phyloP scores from a whole-genome alignment of 2,329 filamentous ascomycete species.

The Aspergillus hiratsukae region DNA sequence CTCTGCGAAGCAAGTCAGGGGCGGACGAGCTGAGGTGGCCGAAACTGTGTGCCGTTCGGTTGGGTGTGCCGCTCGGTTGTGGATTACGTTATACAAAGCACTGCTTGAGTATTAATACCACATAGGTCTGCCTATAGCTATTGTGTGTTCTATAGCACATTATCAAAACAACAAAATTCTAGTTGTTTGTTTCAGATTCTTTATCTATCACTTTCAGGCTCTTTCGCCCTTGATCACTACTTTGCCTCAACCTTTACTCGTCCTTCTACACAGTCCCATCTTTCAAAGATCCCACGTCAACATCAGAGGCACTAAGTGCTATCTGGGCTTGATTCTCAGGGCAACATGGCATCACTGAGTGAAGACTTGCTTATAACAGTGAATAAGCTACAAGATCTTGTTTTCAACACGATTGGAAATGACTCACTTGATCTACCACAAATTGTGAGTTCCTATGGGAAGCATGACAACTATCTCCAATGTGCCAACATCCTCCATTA shows the following conservation, averaged over 20 bases:
- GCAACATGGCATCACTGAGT: constrained; percentile 83
- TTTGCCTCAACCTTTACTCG: neutral
- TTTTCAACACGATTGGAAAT: constrained; percentile 99
- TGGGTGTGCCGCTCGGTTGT: too few species aligned
- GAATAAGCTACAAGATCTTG: constrained; percentile 96
- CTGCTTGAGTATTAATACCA: neutral
- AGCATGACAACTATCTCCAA: neutral
- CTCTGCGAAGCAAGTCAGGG: too few species aligned
- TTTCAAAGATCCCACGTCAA: neutral
- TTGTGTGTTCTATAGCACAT: neutral
- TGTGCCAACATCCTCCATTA: neutral
- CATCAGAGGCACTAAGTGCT: neutral
- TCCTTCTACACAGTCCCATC: neutral
- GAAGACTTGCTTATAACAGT: constrained; percentile 93
- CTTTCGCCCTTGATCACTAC: neutral
- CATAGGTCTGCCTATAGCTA: neutral
- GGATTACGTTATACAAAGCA: neutral
- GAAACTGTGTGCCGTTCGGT: too few species aligned
- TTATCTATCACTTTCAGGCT: neutral
- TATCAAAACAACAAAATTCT: neutral
- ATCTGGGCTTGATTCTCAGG: neutral
- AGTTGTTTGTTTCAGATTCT: neutral
- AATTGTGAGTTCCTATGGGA: constrained; percentile 65
- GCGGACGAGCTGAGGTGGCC: too few species aligned
- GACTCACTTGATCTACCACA: constrained; percentile 96